Evolutionary conservation across 2,329 filamentous ascomycete species (phyloP), one percentile per base, ranked within the genome.

Genomic region (Microcyclospora pomicola): DNA sequence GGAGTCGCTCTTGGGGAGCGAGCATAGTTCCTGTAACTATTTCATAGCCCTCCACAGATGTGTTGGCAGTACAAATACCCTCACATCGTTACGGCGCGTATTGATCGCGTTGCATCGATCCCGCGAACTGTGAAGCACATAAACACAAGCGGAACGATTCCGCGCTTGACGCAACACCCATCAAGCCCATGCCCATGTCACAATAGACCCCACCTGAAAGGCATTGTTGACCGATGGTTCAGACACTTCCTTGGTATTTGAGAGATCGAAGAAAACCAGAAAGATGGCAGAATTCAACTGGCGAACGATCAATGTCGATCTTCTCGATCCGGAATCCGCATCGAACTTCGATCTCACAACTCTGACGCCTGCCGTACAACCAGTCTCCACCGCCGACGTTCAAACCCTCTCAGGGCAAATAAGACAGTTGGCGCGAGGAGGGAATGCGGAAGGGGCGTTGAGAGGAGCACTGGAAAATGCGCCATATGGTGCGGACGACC

Each of bases 291-390:
- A 59, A 38, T 60, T 73, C 63, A 78, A 79, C 59, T 79, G 73
- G 67, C 83, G 87, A 62, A 94, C 85, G 49, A 91, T 95, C 71
- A 85, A 95, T 72, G 81, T 95, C 61, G 87, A 95, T 60, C 79
- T 80, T 50, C 73, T 93, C 53, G 82, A 91, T 61, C 84, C 87
- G 42, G 87, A 96, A 63, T 91, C 85, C 52, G 75, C 82, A 49
- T 67, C 76, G 63, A 96, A 95, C 73, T 96, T 96, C 67, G 83
- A 92, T 64, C 77, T 83, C 46, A 74, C 80, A 42, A 84, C 85
- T 13, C 76, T 96, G 51, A 78, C 82, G 48, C 84, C 87, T 28
- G 73, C 81, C 32, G 77, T 77, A 41, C 71, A 81, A 48, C 79
- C 87, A 50, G 73, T 82, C 43, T 77, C 73, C 51, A 82, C 88